Conservation (phyloP, 176 grass and related monocot genomes). For the Otatea glauca region DNA sequence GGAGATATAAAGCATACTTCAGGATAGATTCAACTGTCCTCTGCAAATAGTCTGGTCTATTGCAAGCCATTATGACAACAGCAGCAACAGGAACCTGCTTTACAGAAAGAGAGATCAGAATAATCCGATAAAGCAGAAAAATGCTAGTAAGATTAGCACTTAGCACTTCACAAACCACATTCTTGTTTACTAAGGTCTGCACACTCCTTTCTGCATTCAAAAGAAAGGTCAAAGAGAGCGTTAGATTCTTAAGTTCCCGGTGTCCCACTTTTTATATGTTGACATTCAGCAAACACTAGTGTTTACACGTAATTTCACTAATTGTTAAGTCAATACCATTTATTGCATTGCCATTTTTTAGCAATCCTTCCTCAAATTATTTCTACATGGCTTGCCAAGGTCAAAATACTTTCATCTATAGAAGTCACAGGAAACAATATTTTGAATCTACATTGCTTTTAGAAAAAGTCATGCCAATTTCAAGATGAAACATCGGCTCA, state of each 20-base stretch:
- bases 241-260: constrained; percentile 15
- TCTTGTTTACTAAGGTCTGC: constrained; percentile 55
- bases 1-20: constrained; percentile 56
- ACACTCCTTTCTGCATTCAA: constrained; percentile 76
- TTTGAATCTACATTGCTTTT: constrained; percentile 10
- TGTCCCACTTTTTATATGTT: background rate
- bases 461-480: background rate
- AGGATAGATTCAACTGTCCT: constrained; percentile 95
- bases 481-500: background rate
- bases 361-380: constrained; percentile 1
- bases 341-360: background rate
- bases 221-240: constrained; percentile 44
- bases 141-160: constrained; percentile 14
- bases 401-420: constrained; percentile 16
- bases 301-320: constrained; percentile 18
- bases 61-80: constrained; percentile 99
- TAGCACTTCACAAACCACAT: constrained; percentile 58
- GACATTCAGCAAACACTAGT: background rate
- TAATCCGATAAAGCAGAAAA: constrained; percentile 31
- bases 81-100: constrained; percentile 77
- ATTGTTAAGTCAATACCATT: background rate
- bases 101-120: constrained; percentile 38
- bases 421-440: background rate
- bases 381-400: constrained; percentile 2
- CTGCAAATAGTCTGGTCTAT: constrained; percentile 92